phyloP scores from a whole-genome alignment of 352 stramenopile species.

The Aphanomyces stellatus region DNA sequence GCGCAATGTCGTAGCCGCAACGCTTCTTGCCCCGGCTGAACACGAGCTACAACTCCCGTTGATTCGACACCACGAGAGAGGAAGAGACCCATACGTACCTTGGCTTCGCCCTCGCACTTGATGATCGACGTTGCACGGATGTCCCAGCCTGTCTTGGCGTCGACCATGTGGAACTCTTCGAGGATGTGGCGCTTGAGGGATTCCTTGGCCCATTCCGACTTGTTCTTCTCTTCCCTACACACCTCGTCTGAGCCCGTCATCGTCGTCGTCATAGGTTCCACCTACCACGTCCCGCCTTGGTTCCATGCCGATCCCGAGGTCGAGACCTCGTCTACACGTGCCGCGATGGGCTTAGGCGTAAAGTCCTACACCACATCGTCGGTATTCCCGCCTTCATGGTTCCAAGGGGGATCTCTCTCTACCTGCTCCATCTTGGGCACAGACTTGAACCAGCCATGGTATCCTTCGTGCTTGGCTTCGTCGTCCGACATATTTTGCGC shows the following conservation, averaged over 20 bases:
- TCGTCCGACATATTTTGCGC: constrained; percentile 36
- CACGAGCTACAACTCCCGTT: constrained; percentile 34
- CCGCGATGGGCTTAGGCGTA: constrained; percentile 53
- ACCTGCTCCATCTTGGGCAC: constrained; percentile 74
- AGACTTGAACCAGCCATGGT: constrained; percentile 85
- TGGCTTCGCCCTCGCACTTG: constrained; percentile 66
- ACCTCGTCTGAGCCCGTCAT: not conserved
- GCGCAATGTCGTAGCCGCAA: constrained; percentile 70
- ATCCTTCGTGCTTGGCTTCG: constrained; percentile 58
- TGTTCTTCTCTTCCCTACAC: constrained; percentile 69
- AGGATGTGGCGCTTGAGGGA: constrained; percentile 64
- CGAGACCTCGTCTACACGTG: too few relatives aligned
- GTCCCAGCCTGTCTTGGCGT: constrained; percentile 35
- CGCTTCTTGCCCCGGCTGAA: constrained; percentile 81
- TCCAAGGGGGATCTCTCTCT: too few relatives aligned
- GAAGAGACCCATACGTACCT: constrained; percentile 29
- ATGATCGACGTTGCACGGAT: constrained; percentile 58
- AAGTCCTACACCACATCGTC: constrained; percentile 39
- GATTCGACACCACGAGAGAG: not conserved
- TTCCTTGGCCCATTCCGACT: constrained; percentile 68
- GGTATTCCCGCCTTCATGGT: not conserved
- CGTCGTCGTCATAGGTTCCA: not conserved
- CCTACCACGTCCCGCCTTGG: constrained; percentile 68
- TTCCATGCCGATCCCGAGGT: constrained; percentile 79
- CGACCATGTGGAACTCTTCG: constrained; percentile 44